Evolutionary conservation across 441 rosid species (phyloP).

Genomic region (Omphalea diandra): DNA sequence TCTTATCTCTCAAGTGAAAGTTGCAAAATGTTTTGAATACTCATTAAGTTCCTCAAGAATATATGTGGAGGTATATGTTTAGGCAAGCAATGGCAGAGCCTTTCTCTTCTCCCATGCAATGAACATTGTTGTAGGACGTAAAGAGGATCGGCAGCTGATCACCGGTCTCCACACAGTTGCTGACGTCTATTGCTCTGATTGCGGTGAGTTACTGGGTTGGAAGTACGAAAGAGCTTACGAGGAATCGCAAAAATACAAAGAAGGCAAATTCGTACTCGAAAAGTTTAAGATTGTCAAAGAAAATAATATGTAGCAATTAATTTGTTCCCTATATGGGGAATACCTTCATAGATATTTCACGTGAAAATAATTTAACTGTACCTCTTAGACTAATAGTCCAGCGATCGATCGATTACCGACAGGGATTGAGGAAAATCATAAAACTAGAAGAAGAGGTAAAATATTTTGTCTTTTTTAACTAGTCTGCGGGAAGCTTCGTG

Average conservation of each 20-base stretch:
- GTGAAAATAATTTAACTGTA: too few species aligned
- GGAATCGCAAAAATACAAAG: slow-evolving; percentile 62
- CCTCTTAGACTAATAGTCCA: too few species aligned
- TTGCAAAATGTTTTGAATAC: neutral
- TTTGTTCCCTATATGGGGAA: neutral
- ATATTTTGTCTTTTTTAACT: too few species aligned
- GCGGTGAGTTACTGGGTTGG: slow-evolving; percentile 58
- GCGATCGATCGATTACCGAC: too few species aligned
- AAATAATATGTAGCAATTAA: slow-evolving; percentile 23
- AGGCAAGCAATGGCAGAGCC: slow-evolving; percentile 58
- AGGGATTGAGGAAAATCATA: too few species aligned
- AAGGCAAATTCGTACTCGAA: slow-evolving; percentile 59
- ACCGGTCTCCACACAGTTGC: slow-evolving; percentile 70
- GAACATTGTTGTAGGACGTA: slow-evolving; percentile 45
- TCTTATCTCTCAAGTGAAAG: neutral
- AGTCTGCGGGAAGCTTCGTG: too few species aligned
- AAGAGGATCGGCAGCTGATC: slow-evolving; percentile 50
- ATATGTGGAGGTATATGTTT: neutral
- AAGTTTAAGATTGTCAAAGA: slow-evolving; percentile 50
- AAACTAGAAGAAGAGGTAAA: too few species aligned
- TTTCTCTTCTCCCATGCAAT: slow-evolving; percentile 59
- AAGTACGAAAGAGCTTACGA: slow-evolving; percentile 56
- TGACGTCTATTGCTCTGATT: slow-evolving; percentile 52
- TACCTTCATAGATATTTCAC: too few species aligned
- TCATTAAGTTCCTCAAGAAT: neutral